Conservation (phyloP, 148 eudicot genomes). For the Spergularia bocconei region DNA sequence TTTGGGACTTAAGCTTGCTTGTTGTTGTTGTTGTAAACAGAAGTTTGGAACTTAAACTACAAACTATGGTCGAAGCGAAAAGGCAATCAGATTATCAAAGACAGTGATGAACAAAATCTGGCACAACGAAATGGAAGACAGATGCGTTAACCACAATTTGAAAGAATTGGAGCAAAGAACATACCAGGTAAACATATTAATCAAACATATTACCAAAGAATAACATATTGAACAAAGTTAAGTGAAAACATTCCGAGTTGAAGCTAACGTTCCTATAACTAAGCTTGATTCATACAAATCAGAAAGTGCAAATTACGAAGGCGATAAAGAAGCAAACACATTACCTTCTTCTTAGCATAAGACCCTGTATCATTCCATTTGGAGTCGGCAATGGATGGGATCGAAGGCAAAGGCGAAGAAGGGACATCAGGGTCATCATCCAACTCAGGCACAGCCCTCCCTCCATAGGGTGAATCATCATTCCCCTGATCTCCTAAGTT, state of each 20-base stretch:
- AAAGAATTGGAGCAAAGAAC: not conserved
- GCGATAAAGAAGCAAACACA: constrained; percentile 15
- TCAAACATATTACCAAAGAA: not conserved
- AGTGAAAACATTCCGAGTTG: not conserved
- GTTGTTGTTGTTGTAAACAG: not conserved
- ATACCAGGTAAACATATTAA: not conserved
- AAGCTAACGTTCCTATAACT: not conserved
- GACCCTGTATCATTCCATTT: constrained; percentile 81
- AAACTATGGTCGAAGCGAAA: not conserved
- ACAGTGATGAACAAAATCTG: not conserved
- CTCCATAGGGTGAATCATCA: constrained; percentile 64
- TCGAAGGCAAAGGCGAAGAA: constrained; percentile 44
- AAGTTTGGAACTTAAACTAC: not conserved
- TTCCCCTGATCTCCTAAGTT: constrained; percentile 35
- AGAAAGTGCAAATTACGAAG: constrained; percentile 3
- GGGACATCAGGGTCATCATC: constrained; percentile 37
- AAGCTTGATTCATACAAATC: constrained; percentile 7
- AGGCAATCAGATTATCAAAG: constrained; percentile 3
- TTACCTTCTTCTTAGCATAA: constrained; percentile 74
- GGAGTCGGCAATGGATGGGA: constrained; percentile 44
- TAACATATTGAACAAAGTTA: not conserved
- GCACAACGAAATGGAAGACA: not conserved
- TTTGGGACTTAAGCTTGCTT: too few species aligned
- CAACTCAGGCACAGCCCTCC: constrained; percentile 22
- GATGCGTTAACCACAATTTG: not conserved